phyloP scores from a whole-genome alignment of 2,329 filamentous ascomycete species.

The Leptosphaerulina australis region DNA sequence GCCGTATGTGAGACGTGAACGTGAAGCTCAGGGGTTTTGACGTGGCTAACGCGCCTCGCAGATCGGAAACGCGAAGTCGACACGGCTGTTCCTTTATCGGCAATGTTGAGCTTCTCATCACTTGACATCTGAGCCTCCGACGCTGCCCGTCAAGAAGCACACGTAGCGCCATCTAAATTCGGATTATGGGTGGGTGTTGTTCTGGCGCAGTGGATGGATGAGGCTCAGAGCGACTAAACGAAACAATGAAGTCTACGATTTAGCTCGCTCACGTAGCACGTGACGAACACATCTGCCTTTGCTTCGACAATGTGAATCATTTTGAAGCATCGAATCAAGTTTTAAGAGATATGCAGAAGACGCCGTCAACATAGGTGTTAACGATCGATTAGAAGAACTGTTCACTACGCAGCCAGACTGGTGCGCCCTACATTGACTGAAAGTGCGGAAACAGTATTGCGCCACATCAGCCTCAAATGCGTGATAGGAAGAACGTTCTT shows the following conservation, averaged over 20 bases:
- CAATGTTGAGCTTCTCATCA: not conserved
- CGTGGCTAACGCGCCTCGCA: slow-evolving; percentile 15
- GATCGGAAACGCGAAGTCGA: slow-evolving; percentile 15
- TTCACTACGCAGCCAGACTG: not conserved
- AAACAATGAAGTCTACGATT: too few relatives aligned
- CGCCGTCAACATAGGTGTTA: too few relatives aligned
- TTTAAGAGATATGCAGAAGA: not conserved
- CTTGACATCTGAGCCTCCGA: not conserved
- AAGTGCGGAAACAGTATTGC: slow-evolving; percentile 1
- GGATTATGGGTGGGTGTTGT: not conserved
- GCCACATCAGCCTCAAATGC: slow-evolving; percentile 7
- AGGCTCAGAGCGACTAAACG: too few relatives aligned
- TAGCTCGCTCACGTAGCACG: not conserved
- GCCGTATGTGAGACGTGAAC: slow-evolving; percentile 2
- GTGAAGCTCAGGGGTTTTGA: not conserved
- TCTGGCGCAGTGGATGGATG: not conserved
- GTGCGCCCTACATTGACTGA: not conserved
- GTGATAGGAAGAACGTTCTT: not conserved
- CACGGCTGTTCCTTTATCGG: slow-evolving; percentile 14
- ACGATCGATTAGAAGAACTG: not conserved
- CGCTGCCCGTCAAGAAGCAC: not conserved
- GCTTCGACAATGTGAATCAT: not conserved
- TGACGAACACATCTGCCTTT: not conserved
- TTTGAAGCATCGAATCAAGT: not conserved
- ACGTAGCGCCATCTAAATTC: not conserved